Base-by-base conservation (phyloP, 139 green algal species). In the Tetraselmis chui region DNA sequence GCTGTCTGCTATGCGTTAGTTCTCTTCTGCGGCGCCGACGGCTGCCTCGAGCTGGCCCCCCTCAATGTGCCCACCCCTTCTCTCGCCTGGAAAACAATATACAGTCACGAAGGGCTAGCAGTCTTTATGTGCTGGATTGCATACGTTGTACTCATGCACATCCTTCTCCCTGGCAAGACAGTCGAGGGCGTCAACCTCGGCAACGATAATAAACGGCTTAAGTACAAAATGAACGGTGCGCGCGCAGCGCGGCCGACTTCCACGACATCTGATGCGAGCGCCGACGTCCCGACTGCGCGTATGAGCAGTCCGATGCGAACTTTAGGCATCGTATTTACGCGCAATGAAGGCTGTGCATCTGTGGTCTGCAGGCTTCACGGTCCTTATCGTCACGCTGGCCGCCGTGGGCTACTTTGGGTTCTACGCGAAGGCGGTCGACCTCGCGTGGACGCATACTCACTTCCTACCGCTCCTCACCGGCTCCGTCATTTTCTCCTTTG, bases 201-300 rank as follows among this genome's bases (percentile, higher is more conserved):
- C 0, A 83, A 94, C 79, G 90, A 89, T 2, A n/a, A n/a, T n/a
- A 78, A 76, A 1, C 84, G 87, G 0, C 88, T 98, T 0, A 88
- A 74, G 0, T 98, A 98, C 89, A 96, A 96, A 77, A 85, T 98
- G 1, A 98, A 94, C 79, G 92, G 94, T 95, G 82, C 31, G 76
- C 23, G 30, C 5, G 25, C 0, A 29, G 23, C 1, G 1, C 11
- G 29, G 27, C 26, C n/a, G n/a, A n/a, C n/a, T n/a, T n/a, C n/a
- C n/a, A n/a, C n/a, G n/a, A n/a, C n/a, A n/a, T n/a, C n/a, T n/a
- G n/a, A n/a, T n/a, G n/a, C n/a, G n/a, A n/a, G n/a, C n/a, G n/a
- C n/a, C n/a, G n/a, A n/a, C n/a, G n/a, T n/a, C n/a, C n/a, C n/a
- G n/a, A n/a, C n/a, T n/a, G n/a, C n/a, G n/a, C n/a, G n/a, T n/a